Base-by-base conservation (phyloP, 179 eudicot genomes). In the Carnegiea gigantea region DNA sequence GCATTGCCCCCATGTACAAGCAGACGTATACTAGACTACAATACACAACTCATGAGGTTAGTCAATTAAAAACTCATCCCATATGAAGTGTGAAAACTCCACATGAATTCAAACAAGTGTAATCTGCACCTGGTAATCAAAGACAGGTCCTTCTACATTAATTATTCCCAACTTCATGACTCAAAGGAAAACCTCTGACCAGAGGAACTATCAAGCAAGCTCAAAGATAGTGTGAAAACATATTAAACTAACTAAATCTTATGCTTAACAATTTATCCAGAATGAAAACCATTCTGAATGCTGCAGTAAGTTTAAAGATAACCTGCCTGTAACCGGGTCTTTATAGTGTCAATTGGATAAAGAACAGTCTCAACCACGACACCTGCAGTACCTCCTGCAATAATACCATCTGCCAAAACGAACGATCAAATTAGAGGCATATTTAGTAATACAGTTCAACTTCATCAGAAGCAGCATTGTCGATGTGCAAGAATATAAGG, bases 311-410 rank as follows among this genome's bases (percentile, higher is more conserved):
- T 64, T 17, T 65, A 73, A 15, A 77, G 73, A 80, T 82, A 78
- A 85, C 89, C 86, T 89, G 84, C 96, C 96, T 92, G 98, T 73
- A 94, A 84, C 70, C 98, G 90, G 12, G 98, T 94, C 83, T 94
- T 94, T 82, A 94, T 94, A 53, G 98, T 94, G 86, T 94, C 98
- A 86, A 94, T 93, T 77, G 98, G 98, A 80, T 94, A 94, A 75
- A 93, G 84, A 85, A 86, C 95, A 76, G 98, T 89, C 87, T 94
- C 98, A 59, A 93, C 98, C 80, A 94, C 91, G 51, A 93, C 97
- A 65, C 98, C 98, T 79, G 98, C 97, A 44, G 91, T 89, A 70
- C 98, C 98, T 82, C 98, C 98, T 64, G 98, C 93, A 82, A 95
- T 93, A 76, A 89, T 76, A 77, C 98, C 98, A 87, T 95, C 98